Base-by-base conservation (phyloP, 2,329 filamentous ascomycete genomes). In the Aspergillus cejpii region DNA sequence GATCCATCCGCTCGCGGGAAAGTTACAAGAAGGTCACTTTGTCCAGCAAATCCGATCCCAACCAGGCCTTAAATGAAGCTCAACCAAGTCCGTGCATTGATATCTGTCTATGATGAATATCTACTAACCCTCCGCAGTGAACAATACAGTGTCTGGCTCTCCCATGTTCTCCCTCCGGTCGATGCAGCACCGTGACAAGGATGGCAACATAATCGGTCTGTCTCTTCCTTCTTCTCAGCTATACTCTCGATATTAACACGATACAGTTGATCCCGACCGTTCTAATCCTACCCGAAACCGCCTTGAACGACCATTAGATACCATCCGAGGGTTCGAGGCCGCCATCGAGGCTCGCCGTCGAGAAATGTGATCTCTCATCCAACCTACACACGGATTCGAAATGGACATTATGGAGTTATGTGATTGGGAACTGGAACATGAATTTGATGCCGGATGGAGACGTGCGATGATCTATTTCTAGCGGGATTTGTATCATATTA, bases 261-360 rank as follows among this genome's bases (percentile, higher is more conserved):
- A 24, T n/a, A 2, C 59, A 95, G 90, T 79, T 58, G 90, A 96
- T 44, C 90, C 90, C 15, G 90, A 96, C 68, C 78, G 81, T 52
- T 94, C 88, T 33, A 96, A 96, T 62, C 90, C 90, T 11, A 95
- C 90, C 11, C 80, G 90, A 54, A 85, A 79, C 59, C 81, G 89
- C 60, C 84, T 87, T 78, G 90, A 96, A 70, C 83, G 90, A 46
- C 90, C 90, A 17, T 74, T 96, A 37, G 90, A 95, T 59, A 96
- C 90, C 1, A 95, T 96, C 58, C 81, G 87, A 59, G 84, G 84
- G 43, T 95, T 95, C 52, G 87, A 96, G 66, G 86, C 84, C 28
- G 87, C 87, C 42, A 94, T 95, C 59, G 87, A 94, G 58, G 80
- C 82, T 6, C 54, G 58, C 31, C 56, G 57, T 14, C 51, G 55